These are phyloP conservation scores for Rhodotorula toruloides DNA, from an alignment of 768 basidiomycete species.

Conservation along the genomic window DNA sequence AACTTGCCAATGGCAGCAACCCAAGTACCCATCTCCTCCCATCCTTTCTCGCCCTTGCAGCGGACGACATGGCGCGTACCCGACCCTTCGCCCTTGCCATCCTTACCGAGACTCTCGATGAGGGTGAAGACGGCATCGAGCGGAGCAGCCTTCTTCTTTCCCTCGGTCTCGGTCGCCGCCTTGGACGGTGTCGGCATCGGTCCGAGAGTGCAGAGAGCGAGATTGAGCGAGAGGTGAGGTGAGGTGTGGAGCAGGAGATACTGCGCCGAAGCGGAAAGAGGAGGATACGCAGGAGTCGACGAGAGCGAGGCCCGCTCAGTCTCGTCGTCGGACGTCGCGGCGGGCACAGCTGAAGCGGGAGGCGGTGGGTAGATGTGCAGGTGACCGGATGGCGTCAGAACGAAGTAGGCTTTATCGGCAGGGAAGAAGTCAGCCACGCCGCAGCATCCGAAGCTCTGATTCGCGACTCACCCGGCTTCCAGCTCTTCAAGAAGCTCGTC, in stretches of 20 bases:
- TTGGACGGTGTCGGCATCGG: slow-evolving; percentile 34
- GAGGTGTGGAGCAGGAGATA: slow-evolving; percentile 21
- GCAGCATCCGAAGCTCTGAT: too few relatives aligned
- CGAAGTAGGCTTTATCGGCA: slow-evolving; percentile 28
- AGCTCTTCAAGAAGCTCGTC: slow-evolving; percentile 26
- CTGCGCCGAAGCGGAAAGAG: slow-evolving; percentile 9
- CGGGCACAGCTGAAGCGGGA: neutral
- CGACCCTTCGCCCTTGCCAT: neutral
- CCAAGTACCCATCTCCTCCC: slow-evolving; percentile 36
- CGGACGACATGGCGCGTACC: slow-evolving; percentile 29
- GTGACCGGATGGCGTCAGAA: slow-evolving; percentile 34
- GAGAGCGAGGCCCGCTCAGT: slow-evolving; percentile 7
- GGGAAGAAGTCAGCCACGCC: neutral
- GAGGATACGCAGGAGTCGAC: neutral
- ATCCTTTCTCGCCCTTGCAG: slow-evolving; percentile 4
- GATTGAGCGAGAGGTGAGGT: slow-evolving; percentile 20
- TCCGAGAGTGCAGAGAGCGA: slow-evolving; percentile 28
- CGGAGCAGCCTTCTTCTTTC: neutral
- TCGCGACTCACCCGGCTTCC: slow-evolving; percentile 27
- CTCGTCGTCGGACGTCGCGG: slow-evolving; percentile 4
- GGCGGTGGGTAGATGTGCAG: slow-evolving; percentile 32
- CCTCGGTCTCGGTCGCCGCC: neutral
- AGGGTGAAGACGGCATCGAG: slow-evolving; percentile 36
- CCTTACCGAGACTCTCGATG: slow-evolving; percentile 22
- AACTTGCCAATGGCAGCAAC: slow-evolving; percentile 20